phyloP scores from a whole-genome alignment of 1,139 yeast species.

The Debaryomycetaceae sp. region DNA sequence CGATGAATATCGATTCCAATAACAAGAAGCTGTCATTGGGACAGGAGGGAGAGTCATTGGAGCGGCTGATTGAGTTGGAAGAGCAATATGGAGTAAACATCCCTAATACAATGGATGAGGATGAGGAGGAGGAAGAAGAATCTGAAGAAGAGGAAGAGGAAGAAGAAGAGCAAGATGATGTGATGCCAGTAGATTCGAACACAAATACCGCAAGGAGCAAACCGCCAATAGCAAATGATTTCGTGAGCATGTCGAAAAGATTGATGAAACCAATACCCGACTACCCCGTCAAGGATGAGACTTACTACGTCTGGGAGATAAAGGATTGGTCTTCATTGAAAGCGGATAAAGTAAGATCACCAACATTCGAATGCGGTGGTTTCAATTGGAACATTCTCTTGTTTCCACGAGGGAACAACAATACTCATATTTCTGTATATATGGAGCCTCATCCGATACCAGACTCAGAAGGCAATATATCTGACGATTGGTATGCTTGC shows the following conservation, averaged over 20 bases:
- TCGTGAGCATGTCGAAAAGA: slow-evolving; percentile 23
- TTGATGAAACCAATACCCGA: slow-evolving; percentile 44
- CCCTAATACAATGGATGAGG: neutral
- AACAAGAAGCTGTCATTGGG: slow-evolving; percentile 4
- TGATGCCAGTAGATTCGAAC: slow-evolving; percentile 10
- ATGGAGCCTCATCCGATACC: slow-evolving; percentile 56
- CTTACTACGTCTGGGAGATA: slow-evolving; percentile 71
- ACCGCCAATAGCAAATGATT: slow-evolving; percentile 24
- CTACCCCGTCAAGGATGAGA: slow-evolving; percentile 38
- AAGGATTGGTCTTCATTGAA: slow-evolving; percentile 57
- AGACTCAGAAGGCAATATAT: slow-evolving; percentile 28
- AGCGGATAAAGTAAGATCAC: slow-evolving; percentile 50
- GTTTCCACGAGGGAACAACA: slow-evolving; percentile 71
- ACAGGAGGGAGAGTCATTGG: slow-evolving; percentile 2
- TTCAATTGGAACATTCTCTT: slow-evolving; percentile 71
- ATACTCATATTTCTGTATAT: slow-evolving; percentile 54
- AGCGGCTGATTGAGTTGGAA: neutral
- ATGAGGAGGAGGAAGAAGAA: slow-evolving; percentile 17
- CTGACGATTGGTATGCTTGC: slow-evolving; percentile 73
- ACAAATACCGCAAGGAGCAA: slow-evolving; percentile 3
- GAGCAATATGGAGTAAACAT: neutral
- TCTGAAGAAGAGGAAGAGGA: slow-evolving; percentile 18
- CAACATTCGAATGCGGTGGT: slow-evolving; percentile 60
- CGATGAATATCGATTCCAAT: slow-evolving; percentile 6
- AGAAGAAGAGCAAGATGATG: slow-evolving; percentile 23